Evolutionary conservation across 2,329 filamentous ascomycete genomes (phyloP).

Genomic region (Phialemonium atrogriseum): DNA sequence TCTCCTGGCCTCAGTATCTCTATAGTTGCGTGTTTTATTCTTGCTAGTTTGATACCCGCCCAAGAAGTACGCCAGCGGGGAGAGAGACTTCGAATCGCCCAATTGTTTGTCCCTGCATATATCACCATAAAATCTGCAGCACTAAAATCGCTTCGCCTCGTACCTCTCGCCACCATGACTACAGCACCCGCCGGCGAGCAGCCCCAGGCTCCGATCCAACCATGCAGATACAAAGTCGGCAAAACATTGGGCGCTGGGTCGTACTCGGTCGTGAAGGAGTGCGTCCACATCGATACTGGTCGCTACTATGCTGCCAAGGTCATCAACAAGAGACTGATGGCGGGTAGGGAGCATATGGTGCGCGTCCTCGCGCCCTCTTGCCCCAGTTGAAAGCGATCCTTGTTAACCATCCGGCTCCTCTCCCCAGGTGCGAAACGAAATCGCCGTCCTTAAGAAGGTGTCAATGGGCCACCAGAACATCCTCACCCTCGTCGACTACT

Average conservation of each 20-base stretch:
- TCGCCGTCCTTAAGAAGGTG: slow-evolving; percentile 93
- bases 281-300: slow-evolving; percentile 95
- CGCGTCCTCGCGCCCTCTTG: slow-evolving; percentile 10
- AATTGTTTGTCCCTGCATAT: background rate
- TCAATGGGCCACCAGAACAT: slow-evolving; percentile 99
- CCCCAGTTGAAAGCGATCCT: background rate
- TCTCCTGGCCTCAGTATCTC: too few species aligned
- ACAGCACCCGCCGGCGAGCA: slow-evolving; percentile 10
- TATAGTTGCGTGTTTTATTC: too few species aligned
- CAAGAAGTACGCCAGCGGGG: too few species aligned
- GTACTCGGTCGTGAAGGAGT: slow-evolving; percentile 98
- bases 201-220: slow-evolving; percentile 63
- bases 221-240: slow-evolving; percentile 96
- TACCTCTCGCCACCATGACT: slow-evolving; percentile 5
- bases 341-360: slow-evolving; percentile 96
- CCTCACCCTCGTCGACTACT: slow-evolving; percentile 94
- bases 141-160: too few species aligned
- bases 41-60: too few species aligned
- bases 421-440: slow-evolving; percentile 84
- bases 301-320: slow-evolving; percentile 98
- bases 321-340: slow-evolving; percentile 98
- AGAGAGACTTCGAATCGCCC: too few species aligned
- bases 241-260: slow-evolving; percentile 95
- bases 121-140: background rate
- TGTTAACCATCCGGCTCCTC: background rate